These are phyloP conservation scores for Geranium incanum DNA, from an alignment of 441 rosid genomes.

Conservation along the genomic window DNA sequence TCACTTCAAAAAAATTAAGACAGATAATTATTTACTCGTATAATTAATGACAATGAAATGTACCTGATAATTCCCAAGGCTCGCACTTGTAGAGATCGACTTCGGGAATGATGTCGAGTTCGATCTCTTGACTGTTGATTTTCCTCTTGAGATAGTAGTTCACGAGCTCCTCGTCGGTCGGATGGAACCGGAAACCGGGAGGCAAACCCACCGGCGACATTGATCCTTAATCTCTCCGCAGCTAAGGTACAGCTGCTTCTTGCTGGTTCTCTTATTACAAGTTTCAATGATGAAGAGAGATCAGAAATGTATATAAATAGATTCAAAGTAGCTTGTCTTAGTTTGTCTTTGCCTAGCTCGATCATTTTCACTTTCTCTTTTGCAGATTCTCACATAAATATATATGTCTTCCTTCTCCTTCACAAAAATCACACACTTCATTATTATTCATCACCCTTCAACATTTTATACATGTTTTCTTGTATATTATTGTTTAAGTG, in stretches of 20 bases:
- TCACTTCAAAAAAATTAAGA: neutral
- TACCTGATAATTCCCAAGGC: conserved; percentile 89
- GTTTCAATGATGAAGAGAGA: neutral
- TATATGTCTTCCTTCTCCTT: conserved; percentile 29
- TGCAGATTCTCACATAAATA: conserved; percentile 54
- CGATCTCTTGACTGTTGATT: conserved; percentile 70
- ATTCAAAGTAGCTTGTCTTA: conserved; percentile 29
- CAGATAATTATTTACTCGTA: neutral
- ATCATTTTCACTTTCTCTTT: conserved; percentile 37
- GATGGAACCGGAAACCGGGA: conserved; percentile 44
- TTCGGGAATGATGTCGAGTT: conserved; percentile 87
- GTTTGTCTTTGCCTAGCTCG: conserved; percentile 13
- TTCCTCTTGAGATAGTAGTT: conserved; percentile 84
- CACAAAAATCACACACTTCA: neutral
- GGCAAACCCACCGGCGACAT: conserved; percentile 91
- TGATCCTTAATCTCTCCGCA: conserved; percentile 8
- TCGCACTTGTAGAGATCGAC: conserved; percentile 96
- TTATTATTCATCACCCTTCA: neutral
- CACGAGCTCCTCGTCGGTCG: conserved; percentile 64
- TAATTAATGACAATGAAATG: neutral
- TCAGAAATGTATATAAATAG: conserved; percentile 21
- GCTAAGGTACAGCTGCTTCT: neutral
- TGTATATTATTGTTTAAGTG: too few species aligned
- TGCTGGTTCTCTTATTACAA: neutral
- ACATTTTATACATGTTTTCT: too few species aligned